These are phyloP conservation scores for Taiwanofungus camphoratus DNA, from an alignment of 1,284 basidiomycete species.

Conservation along the genomic window DNA sequence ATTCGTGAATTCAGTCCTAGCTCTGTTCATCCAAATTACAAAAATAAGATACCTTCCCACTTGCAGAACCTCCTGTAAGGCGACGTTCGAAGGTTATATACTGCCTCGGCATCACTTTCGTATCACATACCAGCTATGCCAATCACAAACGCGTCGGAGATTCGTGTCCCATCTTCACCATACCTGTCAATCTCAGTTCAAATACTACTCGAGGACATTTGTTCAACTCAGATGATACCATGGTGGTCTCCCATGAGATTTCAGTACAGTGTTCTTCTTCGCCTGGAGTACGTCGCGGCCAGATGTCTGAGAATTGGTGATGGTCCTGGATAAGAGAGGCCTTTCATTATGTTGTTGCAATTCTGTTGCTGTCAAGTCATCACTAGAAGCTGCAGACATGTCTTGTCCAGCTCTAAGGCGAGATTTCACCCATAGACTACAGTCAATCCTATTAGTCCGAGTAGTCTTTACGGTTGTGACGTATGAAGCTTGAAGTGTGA, in stretches of 20 bases:
- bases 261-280: slow-evolving; percentile 75
- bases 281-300: slow-evolving; percentile 20
- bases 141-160: slow-evolving; percentile 82
- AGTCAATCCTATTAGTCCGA: too few relatives aligned
- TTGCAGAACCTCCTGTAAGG: slow-evolving; percentile 78
- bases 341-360: not conserved
- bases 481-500: too few relatives aligned
- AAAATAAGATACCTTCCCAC: slow-evolving; percentile 71
- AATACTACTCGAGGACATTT: not conserved
- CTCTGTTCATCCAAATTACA: slow-evolving; percentile 10
- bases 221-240: slow-evolving; percentile 44
- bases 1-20: slow-evolving; percentile 4
- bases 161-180: slow-evolving; percentile 62
- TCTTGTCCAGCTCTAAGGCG: too few relatives aligned
- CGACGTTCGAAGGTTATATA: slow-evolving; percentile 5
- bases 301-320: slow-evolving; percentile 11
- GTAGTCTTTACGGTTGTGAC: too few relatives aligned
- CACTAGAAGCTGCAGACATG: too few relatives aligned
- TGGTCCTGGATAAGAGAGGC: slow-evolving; percentile 15
- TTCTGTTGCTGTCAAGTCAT: too few relatives aligned
- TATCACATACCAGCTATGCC: slow-evolving; percentile 78
- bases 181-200: slow-evolving; percentile 46
- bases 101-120: slow-evolving; percentile 15
- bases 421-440: too few relatives aligned
- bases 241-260: slow-evolving; percentile 77